These are phyloP conservation scores for Flaveria trinervia DNA, from an alignment of 129 eudicot genomes.

Conservation along the genomic window DNA sequence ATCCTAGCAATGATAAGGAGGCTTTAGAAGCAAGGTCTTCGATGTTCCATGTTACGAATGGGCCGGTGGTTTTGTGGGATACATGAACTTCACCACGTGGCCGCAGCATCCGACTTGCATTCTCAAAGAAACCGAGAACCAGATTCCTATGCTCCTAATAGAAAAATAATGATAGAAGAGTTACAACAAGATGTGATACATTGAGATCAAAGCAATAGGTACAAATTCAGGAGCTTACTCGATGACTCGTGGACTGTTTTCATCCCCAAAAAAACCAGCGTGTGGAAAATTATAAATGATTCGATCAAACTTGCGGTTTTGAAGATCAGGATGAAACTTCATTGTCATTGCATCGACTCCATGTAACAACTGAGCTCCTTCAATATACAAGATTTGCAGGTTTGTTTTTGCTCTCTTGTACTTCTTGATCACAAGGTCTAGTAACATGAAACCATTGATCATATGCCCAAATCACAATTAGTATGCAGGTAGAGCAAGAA, in stretches of 20 bases:
- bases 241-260: constrained; percentile 35
- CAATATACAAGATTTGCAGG: constrained; percentile 21
- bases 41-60: constrained; percentile 57
- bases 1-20: constrained; percentile 33
- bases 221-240: constrained; percentile 31
- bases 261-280: constrained; percentile 67
- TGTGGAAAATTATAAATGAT: constrained; percentile 78
- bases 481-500: neutral
- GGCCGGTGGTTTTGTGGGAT: constrained; percentile 54
- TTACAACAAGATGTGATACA: neutral
- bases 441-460: constrained; percentile 5
- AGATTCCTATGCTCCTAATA: constrained; percentile 59
- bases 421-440: constrained; percentile 42
- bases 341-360: constrained; percentile 56
- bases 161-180: neutral
- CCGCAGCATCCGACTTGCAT: constrained; percentile 53
- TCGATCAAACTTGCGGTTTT: constrained; percentile 47
- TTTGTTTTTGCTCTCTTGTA: constrained; percentile 48
- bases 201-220: no score
- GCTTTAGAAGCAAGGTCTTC: constrained; percentile 48
- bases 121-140: constrained; percentile 51
- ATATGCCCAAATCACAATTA: constrained; percentile 5
- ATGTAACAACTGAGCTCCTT: constrained; percentile 44
- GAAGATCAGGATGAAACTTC: constrained; percentile 38
- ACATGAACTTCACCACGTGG: constrained; percentile 64